Percentiles rank a stretch among this genome's conserved stretches.
phyloP scores from a whole-genome alignment of 2,329 filamentous ascomycete genomes.

The Pseudovirgaria hyperparasitica region DNA sequence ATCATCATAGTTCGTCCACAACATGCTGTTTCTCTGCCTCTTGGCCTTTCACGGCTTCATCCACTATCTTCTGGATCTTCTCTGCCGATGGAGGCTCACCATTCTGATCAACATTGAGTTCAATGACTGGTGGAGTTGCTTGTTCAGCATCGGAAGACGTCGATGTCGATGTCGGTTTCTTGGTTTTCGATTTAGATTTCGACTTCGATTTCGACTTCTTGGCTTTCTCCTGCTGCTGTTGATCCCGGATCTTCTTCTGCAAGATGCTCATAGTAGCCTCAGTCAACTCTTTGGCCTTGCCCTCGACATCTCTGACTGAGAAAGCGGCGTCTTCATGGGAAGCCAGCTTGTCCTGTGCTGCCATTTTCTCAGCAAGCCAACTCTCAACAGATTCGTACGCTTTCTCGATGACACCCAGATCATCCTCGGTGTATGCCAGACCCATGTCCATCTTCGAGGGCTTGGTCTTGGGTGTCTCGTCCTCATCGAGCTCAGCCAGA shows the following conservation, averaged over 20 bases:
- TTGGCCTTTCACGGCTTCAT: slow-evolving; percentile 9
- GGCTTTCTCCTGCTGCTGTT: slow-evolving; percentile 21
- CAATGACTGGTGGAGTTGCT: slow-evolving; percentile 12
- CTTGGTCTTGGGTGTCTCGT: slow-evolving; percentile 32
- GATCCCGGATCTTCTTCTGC: slow-evolving; percentile 40
- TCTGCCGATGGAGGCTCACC: slow-evolving; percentile 21
- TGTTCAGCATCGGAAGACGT: slow-evolving; percentile 23
- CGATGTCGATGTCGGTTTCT: slow-evolving; percentile 18
- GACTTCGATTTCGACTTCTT: slow-evolving; percentile 23
- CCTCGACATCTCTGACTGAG: slow-evolving; percentile 56
- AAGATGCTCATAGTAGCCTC: slow-evolving; percentile 58
- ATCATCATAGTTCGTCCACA: no score
- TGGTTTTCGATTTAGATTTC: slow-evolving; percentile 19
- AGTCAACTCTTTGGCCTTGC: slow-evolving; percentile 57
- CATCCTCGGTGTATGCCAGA: slow-evolving; percentile 56
- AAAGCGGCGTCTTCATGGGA: slow-evolving; percentile 63
- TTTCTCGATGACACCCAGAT: slow-evolving; percentile 53
- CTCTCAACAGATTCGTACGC: slow-evolving; percentile 48
- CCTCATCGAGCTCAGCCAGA: slow-evolving; percentile 70
- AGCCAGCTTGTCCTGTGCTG: slow-evolving; percentile 57
- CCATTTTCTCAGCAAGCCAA: slow-evolving; percentile 65
- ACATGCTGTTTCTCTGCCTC: no score
- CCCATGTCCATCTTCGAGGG: slow-evolving; percentile 14
- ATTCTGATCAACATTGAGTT: slow-evolving; percentile 8
- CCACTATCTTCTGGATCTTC: slow-evolving; percentile 10